These are phyloP conservation scores for Penicillium ochrochloron DNA, from an alignment of 495 filamentous ascomycete species.

Conservation along the genomic window DNA sequence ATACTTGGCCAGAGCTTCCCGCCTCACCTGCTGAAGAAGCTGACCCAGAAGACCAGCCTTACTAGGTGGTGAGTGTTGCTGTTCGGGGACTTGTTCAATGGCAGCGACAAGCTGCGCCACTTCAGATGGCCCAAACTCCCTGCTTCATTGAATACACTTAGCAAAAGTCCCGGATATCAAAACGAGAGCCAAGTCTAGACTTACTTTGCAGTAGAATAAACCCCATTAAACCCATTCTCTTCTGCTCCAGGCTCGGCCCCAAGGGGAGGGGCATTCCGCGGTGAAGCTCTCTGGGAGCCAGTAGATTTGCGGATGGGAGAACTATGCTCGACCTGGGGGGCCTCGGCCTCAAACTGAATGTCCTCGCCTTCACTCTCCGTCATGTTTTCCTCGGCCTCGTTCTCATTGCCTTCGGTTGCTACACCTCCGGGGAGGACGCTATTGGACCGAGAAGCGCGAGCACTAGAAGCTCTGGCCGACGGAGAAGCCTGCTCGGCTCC, in stretches of 20 bases:
- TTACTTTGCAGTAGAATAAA: not conserved
- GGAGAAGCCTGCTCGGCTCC: not conserved
- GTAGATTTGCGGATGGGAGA: not conserved
- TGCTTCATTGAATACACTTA: not conserved
- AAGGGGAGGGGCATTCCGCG: not conserved
- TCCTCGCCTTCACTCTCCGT: not conserved
- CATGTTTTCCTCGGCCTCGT: not conserved
- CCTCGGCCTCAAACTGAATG: not conserved
- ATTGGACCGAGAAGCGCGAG: not conserved
- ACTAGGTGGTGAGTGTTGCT: not conserved
- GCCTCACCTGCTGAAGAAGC: not conserved
- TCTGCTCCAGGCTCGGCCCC: not conserved
- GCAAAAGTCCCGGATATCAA: not conserved
- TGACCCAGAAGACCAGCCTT: not conserved
- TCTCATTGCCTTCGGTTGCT: not conserved
- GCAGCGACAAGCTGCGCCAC: not conserved
- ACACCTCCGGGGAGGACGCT: not conserved
- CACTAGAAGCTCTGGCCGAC: not conserved
- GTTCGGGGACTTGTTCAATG: not conserved
- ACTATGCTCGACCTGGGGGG: not conserved
- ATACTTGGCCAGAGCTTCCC: not conserved
- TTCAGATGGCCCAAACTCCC: not conserved
- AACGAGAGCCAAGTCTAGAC: not conserved
- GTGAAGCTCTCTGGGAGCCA: not conserved
- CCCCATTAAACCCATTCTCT: not conserved